Base-by-base conservation (phyloP, 768 basidiomycete genomes). In the Termitomyces sp. region DNA sequence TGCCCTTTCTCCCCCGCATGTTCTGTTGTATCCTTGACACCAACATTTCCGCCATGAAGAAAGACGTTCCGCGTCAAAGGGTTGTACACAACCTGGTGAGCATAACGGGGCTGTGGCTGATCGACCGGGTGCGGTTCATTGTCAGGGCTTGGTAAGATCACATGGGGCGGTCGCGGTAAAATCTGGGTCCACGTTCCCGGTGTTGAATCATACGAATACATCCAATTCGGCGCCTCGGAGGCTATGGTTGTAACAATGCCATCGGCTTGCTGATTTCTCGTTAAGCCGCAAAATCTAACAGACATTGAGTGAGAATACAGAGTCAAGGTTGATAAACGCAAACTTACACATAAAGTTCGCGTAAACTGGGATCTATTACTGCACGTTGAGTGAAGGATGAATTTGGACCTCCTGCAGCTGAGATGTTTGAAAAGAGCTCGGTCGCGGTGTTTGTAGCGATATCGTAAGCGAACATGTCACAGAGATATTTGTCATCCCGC, bases 71-170 rank as follows among this genome's bases (percentile, higher is more conserved):
- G 80, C 45, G 80, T 78, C 28, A 68, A 71, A 1, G 81, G 72
- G 62, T 90, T 85, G 59, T 90, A 92, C 43, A 87, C 87, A 13
- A 90, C 82, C 68, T 91, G 88, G 64, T 91, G 88, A 3, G 90
- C 90, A 65, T 87, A 92, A 53, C 90, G 76, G 7, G 90, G 80
- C 4, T 73, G 60, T 0, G 90, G 89, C 42, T 74, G 74, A 18
- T 76, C 76, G 26, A 56, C 38, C 0, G 47, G 44, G 16, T 58
- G 35, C 32, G 22, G 16, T 24, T 44, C 43, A 16, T 38, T 38
- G n/a, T 38, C 8, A 14, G 51, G 14, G 38, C n/a, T 30, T 6
- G 56, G 13, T 12, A 57, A 30, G 33, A 46, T 18, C 20, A 38
- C 59, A 54, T 52, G 36, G 6, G 53, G 6, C 22, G 72, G 65